Evolutionary conservation across 805 yeast genomes (phyloP), one percentile per base, ranked within the genome.

Genomic region (Yarrowia divulgata): DNA sequence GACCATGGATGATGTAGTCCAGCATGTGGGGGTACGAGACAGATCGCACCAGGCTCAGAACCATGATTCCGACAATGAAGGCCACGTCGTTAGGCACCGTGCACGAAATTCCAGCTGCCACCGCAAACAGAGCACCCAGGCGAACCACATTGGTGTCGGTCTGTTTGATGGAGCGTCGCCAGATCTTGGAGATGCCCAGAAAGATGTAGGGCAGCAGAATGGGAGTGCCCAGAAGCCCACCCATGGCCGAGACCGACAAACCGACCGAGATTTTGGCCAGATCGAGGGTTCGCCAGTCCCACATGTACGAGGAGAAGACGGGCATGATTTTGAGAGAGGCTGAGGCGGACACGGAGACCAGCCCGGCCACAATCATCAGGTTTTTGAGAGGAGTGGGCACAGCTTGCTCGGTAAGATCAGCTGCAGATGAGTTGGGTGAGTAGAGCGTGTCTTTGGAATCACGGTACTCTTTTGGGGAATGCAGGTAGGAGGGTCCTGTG

Each of bases 381-480:
- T 19, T 43, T 34, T 18, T 43, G 32, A 43, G 50, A n/a, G 43
- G 40, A 3, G 50, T 29, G 18, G 66, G 52, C 14, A 45, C 66
- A 2, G 42, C 34, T 10, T 60, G 18, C 32, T 60, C 52, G 39
- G 23, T 12, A 18, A 60, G 42, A 32, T 45, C 66, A 8, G 66
- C 29, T 3, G 42, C 19, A 14, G 66, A 60, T 14, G 52, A 32
- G 66, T 60, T 60, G 52, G 66, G 66, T 8, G 66, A 60, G 66
- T 60, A 60, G 32, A 60, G 66, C 29, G 66, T 60, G 66, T 60
- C 66, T 16, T 60, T 60, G 52, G 66, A 60, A 14, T 60, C 66
- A 8, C 66, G 50, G 52, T 60, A 60, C 52, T 60, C 66, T 43
- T 45, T 43, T 18, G 66, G 66, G 32, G 66, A 14, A 3, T 42